These are phyloP conservation scores for Boletus pseudo-olivaceus DNA, from an alignment of 768 basidiomycete genomes.

Conservation along the genomic window DNA sequence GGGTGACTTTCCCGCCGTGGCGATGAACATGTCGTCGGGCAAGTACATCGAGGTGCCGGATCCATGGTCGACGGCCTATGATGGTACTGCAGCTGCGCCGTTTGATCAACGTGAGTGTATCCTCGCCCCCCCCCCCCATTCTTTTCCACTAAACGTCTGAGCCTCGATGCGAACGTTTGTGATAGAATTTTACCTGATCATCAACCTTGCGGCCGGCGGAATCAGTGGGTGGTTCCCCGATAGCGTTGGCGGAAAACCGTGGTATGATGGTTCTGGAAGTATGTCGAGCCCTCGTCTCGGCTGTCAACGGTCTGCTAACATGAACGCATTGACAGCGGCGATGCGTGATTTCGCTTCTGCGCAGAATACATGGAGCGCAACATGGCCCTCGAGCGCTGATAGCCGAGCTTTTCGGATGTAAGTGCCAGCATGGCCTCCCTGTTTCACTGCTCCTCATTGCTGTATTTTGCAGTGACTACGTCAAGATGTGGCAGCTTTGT, in stretches of 20 bases:
- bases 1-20: slow-evolving; percentile 49
- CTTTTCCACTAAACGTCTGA: background rate
- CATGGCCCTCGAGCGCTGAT: slow-evolving; percentile 65
- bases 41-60: slow-evolving; percentile 40
- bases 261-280: slow-evolving; percentile 61
- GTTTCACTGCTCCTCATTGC: background rate
- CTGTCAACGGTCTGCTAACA: slow-evolving; percentile 19
- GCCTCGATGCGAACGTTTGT: slow-evolving; percentile 4
- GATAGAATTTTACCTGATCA: slow-evolving; percentile 73
- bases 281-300: slow-evolving; percentile 18
- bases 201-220: slow-evolving; percentile 78
- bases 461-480: slow-evolving; percentile 23
- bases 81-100: slow-evolving; percentile 45
- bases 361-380: slow-evolving; percentile 65
- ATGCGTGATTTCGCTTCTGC: slow-evolving; percentile 66
- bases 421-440: background rate
- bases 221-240: slow-evolving; percentile 56
- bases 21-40: slow-evolving; percentile 39
- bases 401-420: slow-evolving; percentile 70
- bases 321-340: slow-evolving; percentile 36
- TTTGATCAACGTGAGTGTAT: slow-evolving; percentile 32
- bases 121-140: background rate
- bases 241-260: slow-evolving; percentile 52
- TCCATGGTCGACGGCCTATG: slow-evolving; percentile 46
- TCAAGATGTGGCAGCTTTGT: slow-evolving; percentile 35